phyloP scores from a whole-genome alignment of 2,329 filamentous ascomycete genomes.

The Neonectria faginata region DNA sequence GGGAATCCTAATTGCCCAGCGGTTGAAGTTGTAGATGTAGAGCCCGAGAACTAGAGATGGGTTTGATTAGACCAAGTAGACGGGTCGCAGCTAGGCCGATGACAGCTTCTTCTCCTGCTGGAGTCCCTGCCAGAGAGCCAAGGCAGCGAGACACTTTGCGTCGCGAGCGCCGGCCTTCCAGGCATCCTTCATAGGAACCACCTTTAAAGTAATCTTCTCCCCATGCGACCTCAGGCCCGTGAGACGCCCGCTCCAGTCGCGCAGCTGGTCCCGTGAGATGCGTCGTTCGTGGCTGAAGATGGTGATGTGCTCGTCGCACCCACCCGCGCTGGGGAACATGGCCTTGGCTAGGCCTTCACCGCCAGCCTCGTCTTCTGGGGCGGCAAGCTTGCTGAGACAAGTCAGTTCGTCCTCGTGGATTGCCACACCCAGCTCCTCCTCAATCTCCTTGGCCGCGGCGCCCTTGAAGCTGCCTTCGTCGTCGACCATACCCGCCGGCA shows the following conservation, averaged over 20 bases:
- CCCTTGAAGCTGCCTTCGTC: constrained; percentile 66
- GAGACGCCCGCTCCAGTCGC: constrained; percentile 67
- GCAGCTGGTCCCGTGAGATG: constrained; percentile 61
- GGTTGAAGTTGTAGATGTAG: constrained; percentile 59
- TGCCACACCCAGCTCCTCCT: constrained; percentile 69
- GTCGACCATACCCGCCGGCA: constrained; percentile 71
- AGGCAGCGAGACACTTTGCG: constrained; percentile 68
- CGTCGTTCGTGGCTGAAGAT: constrained; percentile 68
- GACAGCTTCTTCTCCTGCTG: constrained; percentile 59
- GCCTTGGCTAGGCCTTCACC: constrained; percentile 57
- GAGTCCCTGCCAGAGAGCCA: constrained; percentile 69
- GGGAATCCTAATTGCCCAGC: constrained; percentile 78
- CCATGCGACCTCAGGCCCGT: constrained; percentile 69
- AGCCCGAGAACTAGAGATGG: constrained; percentile 1
- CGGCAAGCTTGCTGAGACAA: constrained; percentile 65
- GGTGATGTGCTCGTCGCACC: constrained; percentile 70
- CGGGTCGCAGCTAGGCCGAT: constrained; percentile 11
- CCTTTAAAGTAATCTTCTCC: constrained; percentile 71
- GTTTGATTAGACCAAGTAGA: constrained; percentile 26
- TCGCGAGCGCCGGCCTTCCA: constrained; percentile 70
- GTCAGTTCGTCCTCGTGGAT: constrained; percentile 61
- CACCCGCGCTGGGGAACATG: constrained; percentile 69
- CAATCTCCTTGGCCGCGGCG: constrained; percentile 69
- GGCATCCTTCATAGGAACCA: constrained; percentile 67
- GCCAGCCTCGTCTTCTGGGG: constrained; percentile 42